Conservation (phyloP, 495 filamentous ascomycete genomes). For the Oidiodendron maius region DNA sequence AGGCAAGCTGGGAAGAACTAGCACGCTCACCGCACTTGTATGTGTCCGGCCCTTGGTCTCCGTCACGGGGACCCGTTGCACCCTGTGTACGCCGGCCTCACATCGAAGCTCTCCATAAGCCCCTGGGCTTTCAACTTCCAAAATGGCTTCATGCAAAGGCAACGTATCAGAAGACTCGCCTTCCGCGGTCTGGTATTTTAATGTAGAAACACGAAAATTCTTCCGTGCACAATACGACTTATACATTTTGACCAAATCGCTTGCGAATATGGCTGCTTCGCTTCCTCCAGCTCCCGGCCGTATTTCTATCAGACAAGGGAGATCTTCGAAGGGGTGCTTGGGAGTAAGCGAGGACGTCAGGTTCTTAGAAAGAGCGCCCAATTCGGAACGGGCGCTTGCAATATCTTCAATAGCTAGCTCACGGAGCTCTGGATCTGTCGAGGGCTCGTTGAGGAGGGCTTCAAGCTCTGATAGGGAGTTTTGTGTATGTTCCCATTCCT, state of each 20-base stretch:
- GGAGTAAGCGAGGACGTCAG: slow-evolving; percentile 76
- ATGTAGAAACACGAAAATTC: slow-evolving; percentile 36
- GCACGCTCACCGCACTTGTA: slow-evolving; percentile 84
- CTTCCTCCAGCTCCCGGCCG: slow-evolving; percentile 89
- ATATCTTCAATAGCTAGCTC: slow-evolving; percentile 76
- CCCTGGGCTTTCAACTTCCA: slow-evolving; percentile 73
- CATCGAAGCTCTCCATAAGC: slow-evolving; percentile 75
- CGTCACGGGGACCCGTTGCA: slow-evolving; percentile 87
- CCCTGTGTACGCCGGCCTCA: slow-evolving; percentile 90
- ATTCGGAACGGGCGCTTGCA: slow-evolving; percentile 48
- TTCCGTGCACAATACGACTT: slow-evolving; percentile 62
- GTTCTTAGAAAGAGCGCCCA: slow-evolving; percentile 52
- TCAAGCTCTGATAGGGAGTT: slow-evolving; percentile 49
- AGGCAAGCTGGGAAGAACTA: slow-evolving; percentile 85
- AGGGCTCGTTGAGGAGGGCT: slow-evolving; percentile 36
- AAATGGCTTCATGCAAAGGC: slow-evolving; percentile 73
- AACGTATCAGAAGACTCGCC: slow-evolving; percentile 54
- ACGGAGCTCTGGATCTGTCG: slow-evolving; percentile 44
- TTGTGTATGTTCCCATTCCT: slow-evolving; percentile 59
- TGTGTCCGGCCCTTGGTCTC: slow-evolving; percentile 87
- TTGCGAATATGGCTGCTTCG: slow-evolving; percentile 85
- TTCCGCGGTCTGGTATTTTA: slow-evolving; percentile 47
- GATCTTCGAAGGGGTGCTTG: slow-evolving; percentile 84
- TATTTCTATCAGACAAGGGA: slow-evolving; percentile 88
- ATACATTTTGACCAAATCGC: slow-evolving; percentile 87